Base-by-base conservation (phyloP, 2,329 filamentous ascomycete species). In the Fusarium sororula region DNA sequence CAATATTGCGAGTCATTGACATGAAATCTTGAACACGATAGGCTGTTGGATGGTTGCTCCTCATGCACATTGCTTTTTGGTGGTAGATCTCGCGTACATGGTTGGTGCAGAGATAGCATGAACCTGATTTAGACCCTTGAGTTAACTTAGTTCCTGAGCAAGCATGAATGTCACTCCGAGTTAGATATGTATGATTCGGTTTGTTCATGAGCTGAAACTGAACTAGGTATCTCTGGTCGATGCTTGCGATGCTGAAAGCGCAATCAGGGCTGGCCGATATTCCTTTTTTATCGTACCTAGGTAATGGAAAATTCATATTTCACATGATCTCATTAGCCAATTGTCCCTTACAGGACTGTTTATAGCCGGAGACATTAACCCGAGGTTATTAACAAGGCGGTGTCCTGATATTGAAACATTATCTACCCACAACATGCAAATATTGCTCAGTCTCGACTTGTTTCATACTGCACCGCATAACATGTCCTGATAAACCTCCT, bases 31-130 rank as follows among this genome's bases (percentile, higher is more conserved):
- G 26, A 22, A 30, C 22, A 45, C 42, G 63, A 67, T 67, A 67
- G 65, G 53, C 44, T 41, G 26, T 37, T 44, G 39, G 65, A 22
- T n/a, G 28, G 28, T 20, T 30, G 39, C 24, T 20, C 32, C 56
- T 51, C 50, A 55, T 63, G 65, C 65, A 64, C 64, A 28, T 69
- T 69, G 66, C 66, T 69, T 69, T 68, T 68, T 68, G 45, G 63
- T 69, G 38, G 51, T 45, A 69, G 65, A 69, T 68, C 48, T 56
- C 37, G 17, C 32, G 39, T 48, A 41, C 61, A 61, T 47, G 55
- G 51, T 60, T 28, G 32, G 45, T 50, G 44, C 62, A 50, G 50
- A 50, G 39, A 20, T 35, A 39, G 41, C 39, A 54, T 54, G 58
- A 32, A 53, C 51, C 39, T 60, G 62, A 60, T 41, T 53, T 41